Conservation (phyloP, 306 rosid species). For the Bauhinia variegata region DNA sequence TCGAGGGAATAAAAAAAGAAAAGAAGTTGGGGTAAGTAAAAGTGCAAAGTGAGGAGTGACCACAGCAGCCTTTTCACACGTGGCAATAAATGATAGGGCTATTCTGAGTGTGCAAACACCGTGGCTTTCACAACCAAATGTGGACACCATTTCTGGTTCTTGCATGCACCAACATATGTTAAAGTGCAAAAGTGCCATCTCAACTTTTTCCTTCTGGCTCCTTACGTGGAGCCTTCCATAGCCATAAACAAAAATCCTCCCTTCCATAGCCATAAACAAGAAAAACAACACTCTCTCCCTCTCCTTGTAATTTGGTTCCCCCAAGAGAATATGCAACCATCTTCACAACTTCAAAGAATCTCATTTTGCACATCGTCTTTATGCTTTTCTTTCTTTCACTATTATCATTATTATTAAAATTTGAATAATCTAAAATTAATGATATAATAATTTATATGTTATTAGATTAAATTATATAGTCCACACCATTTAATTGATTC, state of each 20-base stretch:
- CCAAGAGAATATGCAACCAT: constrained; percentile 30
- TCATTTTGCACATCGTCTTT: too few relatives aligned
- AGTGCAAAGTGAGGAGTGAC: constrained; percentile 33
- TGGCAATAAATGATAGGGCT: constrained; percentile 38
- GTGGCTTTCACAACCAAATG: constrained; percentile 37
- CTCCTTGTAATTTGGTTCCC: constrained; percentile 13
- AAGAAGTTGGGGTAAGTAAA: constrained; percentile 36
- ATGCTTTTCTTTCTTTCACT: too few relatives aligned
- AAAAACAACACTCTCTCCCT: background rate
- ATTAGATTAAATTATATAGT: too few relatives aligned
- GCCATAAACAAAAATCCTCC: constrained; percentile 35
- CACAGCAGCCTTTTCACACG: constrained; percentile 28
- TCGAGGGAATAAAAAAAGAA: constrained; percentile 39
- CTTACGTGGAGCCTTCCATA: constrained; percentile 49
- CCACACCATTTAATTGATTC: too few relatives aligned
- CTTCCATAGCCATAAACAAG: constrained; percentile 27
- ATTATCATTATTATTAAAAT: too few relatives aligned
- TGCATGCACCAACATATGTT: constrained; percentile 15
- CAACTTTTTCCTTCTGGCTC: constrained; percentile 33
- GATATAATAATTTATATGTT: too few relatives aligned
- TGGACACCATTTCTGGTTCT: constrained; percentile 27
- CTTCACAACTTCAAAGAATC: constrained; percentile 34
- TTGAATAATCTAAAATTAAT: too few relatives aligned
- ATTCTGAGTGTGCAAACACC: constrained; percentile 31
- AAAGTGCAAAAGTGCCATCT: constrained; percentile 43